Evolutionary conservation across 2,329 filamentous ascomycete genomes (phyloP), one percentile per base, ranked within the genome.

Genomic region (Rhynchosporium graminicola): DNA sequence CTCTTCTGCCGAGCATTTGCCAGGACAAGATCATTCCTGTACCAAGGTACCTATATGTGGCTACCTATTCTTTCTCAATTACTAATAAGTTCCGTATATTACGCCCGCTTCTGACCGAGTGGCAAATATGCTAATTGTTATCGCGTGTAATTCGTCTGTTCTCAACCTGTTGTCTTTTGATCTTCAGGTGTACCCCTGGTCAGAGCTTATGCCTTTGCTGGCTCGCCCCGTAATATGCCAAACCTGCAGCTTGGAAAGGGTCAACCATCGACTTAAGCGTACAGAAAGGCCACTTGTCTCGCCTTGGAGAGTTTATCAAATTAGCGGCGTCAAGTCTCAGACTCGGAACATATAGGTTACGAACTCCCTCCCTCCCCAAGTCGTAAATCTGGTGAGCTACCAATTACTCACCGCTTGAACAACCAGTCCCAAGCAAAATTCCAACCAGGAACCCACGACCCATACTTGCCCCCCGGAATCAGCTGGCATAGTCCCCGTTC

Each of bases 281-380:
- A 68, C 56, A 54, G 56, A 57, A 57, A 61, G 56, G 63, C 50
- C 58, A 57, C 59, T 58, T 61, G 62, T 68, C 65, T 67, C 57
- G 46, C 43, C 55, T 31, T 20, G 28, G 36, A 58, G 60, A 67
- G 61, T 64, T 62, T 66, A 67, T 68, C 33, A 68, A 67, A 64
- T 66, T 66, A 70, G 63, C 65, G 59, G 62, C 65, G 64, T 68
- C 67, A 67, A 29, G 46, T 67, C 59, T 63, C 65, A 57, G 40
- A 59, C 54, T 60, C 50, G 57, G 51, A 67, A 62, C 64, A 66
- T 66, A 65, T 64, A 66, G 58, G 47, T 33, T 31, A 20, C 56
- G 20, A 51, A 46, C 60, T 47, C 57, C 57, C 48, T 63, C 57
- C 51, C 42, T 61, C 26, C 42, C 38, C 51, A 55, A 61, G 55